A percentile compares a stretch with the other conserved stretches of the same genome.
These are phyloP conservation scores for Tricholoma furcatifolium DNA, from an alignment of 768 basidiomycete genomes.

Conservation along the genomic window DNA sequence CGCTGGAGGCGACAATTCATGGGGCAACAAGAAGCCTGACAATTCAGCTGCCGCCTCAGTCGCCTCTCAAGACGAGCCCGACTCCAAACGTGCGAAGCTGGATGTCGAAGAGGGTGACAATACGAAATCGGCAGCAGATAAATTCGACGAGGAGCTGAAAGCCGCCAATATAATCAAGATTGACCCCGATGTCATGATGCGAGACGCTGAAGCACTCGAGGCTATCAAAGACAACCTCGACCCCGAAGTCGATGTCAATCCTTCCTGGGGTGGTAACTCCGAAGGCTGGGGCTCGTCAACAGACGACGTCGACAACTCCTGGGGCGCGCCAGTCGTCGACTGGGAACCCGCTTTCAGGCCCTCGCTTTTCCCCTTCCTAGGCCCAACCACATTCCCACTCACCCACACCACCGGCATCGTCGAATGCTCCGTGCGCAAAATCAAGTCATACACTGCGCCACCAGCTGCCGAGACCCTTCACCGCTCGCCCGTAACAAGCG, in stretches of 20 bases:
- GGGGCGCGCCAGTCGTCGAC: conserved; percentile 8
- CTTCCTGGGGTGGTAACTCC: conserved; percentile 7
- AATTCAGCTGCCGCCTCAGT: not conserved
- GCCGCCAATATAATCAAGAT: conserved; percentile 27
- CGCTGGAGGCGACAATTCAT: conserved; percentile 7
- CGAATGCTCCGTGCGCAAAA: conserved; percentile 60
- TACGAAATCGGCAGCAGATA: conserved; percentile 16
- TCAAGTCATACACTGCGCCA: conserved; percentile 46
- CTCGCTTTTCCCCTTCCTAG: conserved; percentile 43
- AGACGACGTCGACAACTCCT: conserved; percentile 5
- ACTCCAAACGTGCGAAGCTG: conserved; percentile 17
- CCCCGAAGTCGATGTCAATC: conserved; percentile 9
- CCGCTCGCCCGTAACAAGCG: conserved; percentile 20
- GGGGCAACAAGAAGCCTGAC: conserved; percentile 1
- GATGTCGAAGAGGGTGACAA: conserved; percentile 11
- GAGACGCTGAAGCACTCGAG: conserved; percentile 12
- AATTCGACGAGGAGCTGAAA: conserved; percentile 39
- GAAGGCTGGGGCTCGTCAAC: conserved; percentile 9
- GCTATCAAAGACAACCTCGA: conserved; percentile 14
- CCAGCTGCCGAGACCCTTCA: conserved; percentile 25
- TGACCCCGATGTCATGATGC: conserved; percentile 8
- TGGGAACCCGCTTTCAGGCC: conserved; percentile 23
- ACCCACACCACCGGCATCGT: conserved; percentile 67
- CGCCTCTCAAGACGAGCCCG: conserved; percentile 1
- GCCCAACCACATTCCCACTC: conserved; percentile 53